Evolutionary conservation across 805 yeast species (phyloP).

Genomic region (Monosporozyma aquatica): DNA sequence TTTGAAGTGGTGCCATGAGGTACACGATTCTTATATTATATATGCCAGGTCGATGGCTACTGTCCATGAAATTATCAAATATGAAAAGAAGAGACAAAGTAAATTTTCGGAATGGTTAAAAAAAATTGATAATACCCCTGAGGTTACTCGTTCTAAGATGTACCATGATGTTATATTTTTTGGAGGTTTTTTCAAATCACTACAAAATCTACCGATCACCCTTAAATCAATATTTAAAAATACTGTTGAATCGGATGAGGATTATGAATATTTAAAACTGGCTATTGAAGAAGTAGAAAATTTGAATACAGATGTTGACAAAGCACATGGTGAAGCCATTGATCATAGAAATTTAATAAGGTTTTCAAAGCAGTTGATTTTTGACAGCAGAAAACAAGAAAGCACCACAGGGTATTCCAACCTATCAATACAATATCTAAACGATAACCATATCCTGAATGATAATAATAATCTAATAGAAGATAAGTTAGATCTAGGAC

Average conservation of each 20-base stretch:
- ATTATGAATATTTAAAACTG: conserved; percentile 40
- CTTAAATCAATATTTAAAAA: conserved; percentile 47
- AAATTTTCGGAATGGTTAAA: conserved; percentile 50
- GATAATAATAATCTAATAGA: conserved; percentile 4
- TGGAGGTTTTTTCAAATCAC: conserved; percentile 46
- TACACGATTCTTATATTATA: conserved; percentile 42
- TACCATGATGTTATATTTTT: conserved; percentile 48
- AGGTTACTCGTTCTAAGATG: conserved; percentile 34
- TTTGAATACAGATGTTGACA: conserved; percentile 52
- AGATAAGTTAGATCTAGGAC: conserved; percentile 35
- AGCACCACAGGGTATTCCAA: conserved; percentile 24
- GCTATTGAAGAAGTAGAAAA: conserved; percentile 47
- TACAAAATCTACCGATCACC: conserved; percentile 54
- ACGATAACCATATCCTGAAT: background rate
- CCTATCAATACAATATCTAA: conserved; percentile 5
- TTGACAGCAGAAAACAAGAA: conserved; percentile 16
- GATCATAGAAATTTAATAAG: conserved; percentile 46
- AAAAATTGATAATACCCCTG: conserved; percentile 41
- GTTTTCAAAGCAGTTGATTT: conserved; percentile 34
- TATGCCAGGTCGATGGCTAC: conserved; percentile 56
- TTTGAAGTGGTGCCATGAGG: conserved; percentile 53
- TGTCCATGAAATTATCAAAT: conserved; percentile 45
- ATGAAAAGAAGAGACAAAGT: conserved; percentile 37
- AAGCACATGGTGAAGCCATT: conserved; percentile 51
- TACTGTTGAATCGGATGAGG: conserved; percentile 41